A percentile compares a stretch with the other conserved stretches of the same genome.
phyloP scores from a whole-genome alignment of 495 filamentous ascomycete species.

The Cercophora scortea region DNA sequence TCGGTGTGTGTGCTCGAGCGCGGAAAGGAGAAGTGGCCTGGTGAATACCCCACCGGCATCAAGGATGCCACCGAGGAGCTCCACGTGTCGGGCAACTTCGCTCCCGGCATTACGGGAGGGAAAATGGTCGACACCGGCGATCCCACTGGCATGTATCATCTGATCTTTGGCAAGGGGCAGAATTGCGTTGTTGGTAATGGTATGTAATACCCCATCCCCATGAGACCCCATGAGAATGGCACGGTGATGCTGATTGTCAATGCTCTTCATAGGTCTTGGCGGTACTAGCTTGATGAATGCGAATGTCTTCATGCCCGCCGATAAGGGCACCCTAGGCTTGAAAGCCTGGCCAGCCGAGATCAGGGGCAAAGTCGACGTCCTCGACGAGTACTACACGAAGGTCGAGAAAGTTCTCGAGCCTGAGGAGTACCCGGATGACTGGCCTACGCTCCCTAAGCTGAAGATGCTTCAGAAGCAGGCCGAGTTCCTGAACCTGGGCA shows the following conservation, averaged over 20 bases:
- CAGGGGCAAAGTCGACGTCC: conserved; percentile 28
- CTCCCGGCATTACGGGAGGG: conserved; percentile 30
- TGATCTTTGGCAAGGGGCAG: conserved; percentile 57
- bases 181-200: conserved; percentile 60
- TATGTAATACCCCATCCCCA: conserved; percentile 16
- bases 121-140: conserved; percentile 39
- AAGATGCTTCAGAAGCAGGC: conserved; percentile 51
- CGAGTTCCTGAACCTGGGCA: conserved; percentile 35
- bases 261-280: conserved; percentile 42
- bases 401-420: conserved; percentile 53
- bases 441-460: conserved; percentile 47
- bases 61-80: conserved; percentile 36
- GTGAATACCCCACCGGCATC: conserved; percentile 49
- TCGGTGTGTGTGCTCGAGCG: conserved; percentile 56
- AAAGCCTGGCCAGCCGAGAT: conserved; percentile 55
- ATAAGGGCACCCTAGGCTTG: conserved; percentile 44
- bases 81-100: conserved; percentile 49
- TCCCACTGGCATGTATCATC: conserved; percentile 55
- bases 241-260: not conserved
- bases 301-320: conserved; percentile 58
- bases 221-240: not conserved
- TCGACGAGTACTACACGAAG: conserved; percentile 50
- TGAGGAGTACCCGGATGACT: conserved; percentile 46
- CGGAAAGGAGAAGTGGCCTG: conserved; percentile 57
- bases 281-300: conserved; percentile 60